phyloP scores from a whole-genome alignment of 345 rosid genomes.

The Mangifera indica region DNA sequence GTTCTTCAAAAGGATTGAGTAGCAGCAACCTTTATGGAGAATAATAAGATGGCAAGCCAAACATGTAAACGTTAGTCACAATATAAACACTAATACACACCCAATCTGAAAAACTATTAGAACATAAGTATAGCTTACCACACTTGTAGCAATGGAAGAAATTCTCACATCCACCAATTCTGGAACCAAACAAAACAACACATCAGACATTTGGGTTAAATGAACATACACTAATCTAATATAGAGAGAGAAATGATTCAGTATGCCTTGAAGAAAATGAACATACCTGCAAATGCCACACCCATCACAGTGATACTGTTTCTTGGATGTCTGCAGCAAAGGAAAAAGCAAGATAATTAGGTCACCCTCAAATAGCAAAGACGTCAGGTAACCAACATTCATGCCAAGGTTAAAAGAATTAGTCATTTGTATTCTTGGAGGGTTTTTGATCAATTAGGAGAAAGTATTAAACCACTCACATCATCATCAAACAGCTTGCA shows the following conservation, averaged over 20 bases:
- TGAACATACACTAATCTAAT: not conserved
- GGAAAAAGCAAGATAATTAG: conserved; percentile 16
- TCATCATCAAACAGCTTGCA: conserved; percentile 92
- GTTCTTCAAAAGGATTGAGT: conserved; percentile 60
- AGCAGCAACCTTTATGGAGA: conserved; percentile 72
- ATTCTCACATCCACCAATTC: conserved; percentile 82
- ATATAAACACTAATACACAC: not conserved
- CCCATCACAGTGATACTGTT: conserved; percentile 79
- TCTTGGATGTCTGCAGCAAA: conserved; percentile 61
- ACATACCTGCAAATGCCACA: conserved; percentile 95
- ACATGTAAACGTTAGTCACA: not conserved
- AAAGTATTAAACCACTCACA: conserved; percentile 41
- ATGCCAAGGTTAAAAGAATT: not conserved
- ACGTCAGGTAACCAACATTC: not conserved
- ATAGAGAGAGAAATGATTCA: not conserved
- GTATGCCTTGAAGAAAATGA: not conserved
- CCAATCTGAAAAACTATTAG: not conserved
- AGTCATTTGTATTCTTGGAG: not conserved
- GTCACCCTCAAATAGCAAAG: not conserved
- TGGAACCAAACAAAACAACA: conserved; percentile 26
- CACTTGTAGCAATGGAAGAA: conserved; percentile 91
- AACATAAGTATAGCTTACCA: conserved; percentile 45
- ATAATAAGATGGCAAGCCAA: not conserved
- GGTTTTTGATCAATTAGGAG: not conserved
- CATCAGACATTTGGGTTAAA: conserved; percentile 8